Base-by-base conservation (phyloP, 805 yeast species). In the Pichia heedii region DNA sequence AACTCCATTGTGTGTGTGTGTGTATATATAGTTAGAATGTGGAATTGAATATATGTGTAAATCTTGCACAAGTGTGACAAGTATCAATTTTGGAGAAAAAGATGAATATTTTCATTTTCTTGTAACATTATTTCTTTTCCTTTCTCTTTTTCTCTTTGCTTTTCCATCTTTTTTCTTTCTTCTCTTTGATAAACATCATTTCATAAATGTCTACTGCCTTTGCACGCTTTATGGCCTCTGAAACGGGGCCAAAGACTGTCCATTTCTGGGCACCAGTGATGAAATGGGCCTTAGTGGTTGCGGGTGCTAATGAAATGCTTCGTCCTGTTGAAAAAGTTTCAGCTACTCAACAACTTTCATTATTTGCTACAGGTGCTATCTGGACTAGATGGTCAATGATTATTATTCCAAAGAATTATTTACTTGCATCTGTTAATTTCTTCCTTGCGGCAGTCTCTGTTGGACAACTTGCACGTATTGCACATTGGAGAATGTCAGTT, bases 381-480 rank as follows among this genome's bases (percentile, higher is more conserved):
- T 90, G 98, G 98, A 90, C 98, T 30, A 79, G 98, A 64, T 90
- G 97, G 97, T 88, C 96, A 15, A 76, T 89, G 66, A 93, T 89
- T 50, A 90, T 90, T 59, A 78, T 70, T 51, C 98, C 98, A 35
- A 81, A 83, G 67, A 90, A 90, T 66, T 72, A 74, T 54, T 68
- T 93, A 48, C 72, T 93, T 52, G 98, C 97, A 4, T 78, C 90
- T 24, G 98, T 90, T 44, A 90, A 90, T 67, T 87, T 88, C 71
- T 90, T 93, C 74, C 69, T 90, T 43, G 96, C 95, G 22, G 68
- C 81, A 27, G 95, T 94, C 39, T 96, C 97, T 2, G 84, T 90
- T 26, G 77, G 71, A 61, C 97, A 90, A 70, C 65, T 93, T 33
- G 56, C 66, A 37, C 77, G 98, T 67, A 76, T 90, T 43, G 70